Percentiles rank a stretch among this genome's conserved stretches.
Evolutionary conservation across 768 basidiomycete genomes (phyloP).

Genomic region (Dictyophora rubrovolvata): DNA sequence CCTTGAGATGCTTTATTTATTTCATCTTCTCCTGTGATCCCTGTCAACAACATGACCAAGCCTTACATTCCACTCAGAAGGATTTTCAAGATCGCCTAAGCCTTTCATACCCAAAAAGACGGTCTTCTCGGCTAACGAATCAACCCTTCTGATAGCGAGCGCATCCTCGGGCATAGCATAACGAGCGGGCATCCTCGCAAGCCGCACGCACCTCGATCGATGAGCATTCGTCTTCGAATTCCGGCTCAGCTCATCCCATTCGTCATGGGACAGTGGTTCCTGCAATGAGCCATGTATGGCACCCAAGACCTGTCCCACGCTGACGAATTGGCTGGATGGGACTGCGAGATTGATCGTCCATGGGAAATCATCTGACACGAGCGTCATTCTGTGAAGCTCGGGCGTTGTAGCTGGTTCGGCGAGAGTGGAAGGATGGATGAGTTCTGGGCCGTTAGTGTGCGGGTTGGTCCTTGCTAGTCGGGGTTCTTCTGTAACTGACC

Average conservation of each 20-base stretch:
- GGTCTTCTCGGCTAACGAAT: background rate
- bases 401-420: background rate
- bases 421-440: background rate
- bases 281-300: constrained; percentile 5
- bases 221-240: constrained; percentile 1
- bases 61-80: background rate
- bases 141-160: background rate
- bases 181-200: background rate
- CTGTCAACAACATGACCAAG: background rate
- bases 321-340: background rate
- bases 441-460: background rate
- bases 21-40: background rate
- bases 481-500: background rate
- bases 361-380: constrained; percentile 1
- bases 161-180: background rate
- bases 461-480: background rate
- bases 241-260: background rate
- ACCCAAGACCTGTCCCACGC: background rate
- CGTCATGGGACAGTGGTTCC: background rate
- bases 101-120: constrained; percentile 3
- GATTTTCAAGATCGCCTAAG: background rate
- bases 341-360: background rate
- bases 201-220: background rate
- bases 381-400: background rate
- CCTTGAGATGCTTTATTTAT: background rate